Conservation (phyloP, 768 basidiomycete genomes). For the Hericium alpestre region DNA sequence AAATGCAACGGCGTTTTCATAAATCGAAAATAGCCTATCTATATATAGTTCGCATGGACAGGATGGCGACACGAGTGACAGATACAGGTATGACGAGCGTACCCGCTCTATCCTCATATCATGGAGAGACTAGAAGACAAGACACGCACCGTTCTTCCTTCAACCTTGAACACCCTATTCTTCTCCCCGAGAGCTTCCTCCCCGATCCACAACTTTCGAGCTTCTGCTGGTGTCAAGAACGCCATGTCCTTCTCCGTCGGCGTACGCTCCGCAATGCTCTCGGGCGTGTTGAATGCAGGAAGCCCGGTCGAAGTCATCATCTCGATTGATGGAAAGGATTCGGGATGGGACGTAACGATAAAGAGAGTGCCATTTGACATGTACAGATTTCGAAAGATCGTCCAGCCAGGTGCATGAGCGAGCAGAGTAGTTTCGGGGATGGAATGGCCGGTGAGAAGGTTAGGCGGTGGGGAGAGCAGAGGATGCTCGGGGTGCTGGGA, state of each 20-base stretch:
- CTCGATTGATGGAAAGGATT: conserved; percentile 33
- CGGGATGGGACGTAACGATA: conserved; percentile 44
- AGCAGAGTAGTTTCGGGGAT: conserved; percentile 47
- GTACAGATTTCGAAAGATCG: conserved; percentile 74
- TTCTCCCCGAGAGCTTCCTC: conserved; percentile 14
- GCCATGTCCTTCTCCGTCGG: conserved; percentile 56
- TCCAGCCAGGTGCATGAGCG: conserved; percentile 75
- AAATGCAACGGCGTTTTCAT: too few relatives aligned
- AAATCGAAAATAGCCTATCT: too few relatives aligned
- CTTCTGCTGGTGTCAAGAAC: conserved; percentile 50
- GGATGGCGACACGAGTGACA: not conserved
- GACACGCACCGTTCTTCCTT: conserved; percentile 58
- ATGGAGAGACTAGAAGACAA: not conserved
- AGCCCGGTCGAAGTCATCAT: conserved; percentile 64
- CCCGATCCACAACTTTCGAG: conserved; percentile 49
- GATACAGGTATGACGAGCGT: not conserved
- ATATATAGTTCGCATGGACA: too few relatives aligned
- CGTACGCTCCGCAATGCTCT: conserved; percentile 55
- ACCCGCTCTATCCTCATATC: too few relatives aligned
- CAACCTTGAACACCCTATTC: conserved; percentile 54
- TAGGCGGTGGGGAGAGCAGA: not conserved
- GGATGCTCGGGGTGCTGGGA: not conserved
- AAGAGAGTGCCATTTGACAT: conserved; percentile 75
- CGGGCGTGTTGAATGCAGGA: conserved; percentile 44
- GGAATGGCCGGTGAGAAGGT: not conserved